These are phyloP conservation scores for Aspergillus sp. DNA, from an alignment of 2,329 filamentous ascomycete genomes.

Conservation along the genomic window DNA sequence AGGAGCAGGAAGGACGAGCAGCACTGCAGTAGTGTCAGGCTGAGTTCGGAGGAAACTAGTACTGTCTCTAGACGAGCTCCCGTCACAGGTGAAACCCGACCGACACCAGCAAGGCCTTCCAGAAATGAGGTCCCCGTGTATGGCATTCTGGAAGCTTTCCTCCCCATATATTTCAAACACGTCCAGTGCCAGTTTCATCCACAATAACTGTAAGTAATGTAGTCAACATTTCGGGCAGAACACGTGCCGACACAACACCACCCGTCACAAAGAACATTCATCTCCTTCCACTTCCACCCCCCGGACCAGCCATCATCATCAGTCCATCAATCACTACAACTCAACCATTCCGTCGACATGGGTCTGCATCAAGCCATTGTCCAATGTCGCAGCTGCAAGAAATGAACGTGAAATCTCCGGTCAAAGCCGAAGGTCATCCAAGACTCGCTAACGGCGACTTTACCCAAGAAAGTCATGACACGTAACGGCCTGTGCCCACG, in stretches of 20 bases:
- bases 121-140: not conserved
- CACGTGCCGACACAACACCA: not conserved
- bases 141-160: conserved; percentile 3
- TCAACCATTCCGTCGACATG: not conserved
- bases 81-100: not conserved
- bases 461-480: conserved; percentile 34
- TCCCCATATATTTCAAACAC: conserved; percentile 6
- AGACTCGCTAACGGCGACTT: conserved; percentile 16
- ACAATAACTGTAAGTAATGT: not conserved
- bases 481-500: conserved; percentile 28
- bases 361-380: not conserved
- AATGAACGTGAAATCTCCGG: not conserved
- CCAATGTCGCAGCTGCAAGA: not conserved
- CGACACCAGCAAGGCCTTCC: not conserved
- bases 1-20: no score
- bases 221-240: not conserved
- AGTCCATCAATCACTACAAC: not conserved
- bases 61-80: not conserved
- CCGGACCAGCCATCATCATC: not conserved
- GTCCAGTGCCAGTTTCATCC: not conserved
- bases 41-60: not conserved
- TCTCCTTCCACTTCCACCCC: no score
- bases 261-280: not conserved
- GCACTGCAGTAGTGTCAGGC: no score
- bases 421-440: not conserved